Conservation (phyloP, 1,139 yeast genomes). For the Hansenula lynferdii region DNA sequence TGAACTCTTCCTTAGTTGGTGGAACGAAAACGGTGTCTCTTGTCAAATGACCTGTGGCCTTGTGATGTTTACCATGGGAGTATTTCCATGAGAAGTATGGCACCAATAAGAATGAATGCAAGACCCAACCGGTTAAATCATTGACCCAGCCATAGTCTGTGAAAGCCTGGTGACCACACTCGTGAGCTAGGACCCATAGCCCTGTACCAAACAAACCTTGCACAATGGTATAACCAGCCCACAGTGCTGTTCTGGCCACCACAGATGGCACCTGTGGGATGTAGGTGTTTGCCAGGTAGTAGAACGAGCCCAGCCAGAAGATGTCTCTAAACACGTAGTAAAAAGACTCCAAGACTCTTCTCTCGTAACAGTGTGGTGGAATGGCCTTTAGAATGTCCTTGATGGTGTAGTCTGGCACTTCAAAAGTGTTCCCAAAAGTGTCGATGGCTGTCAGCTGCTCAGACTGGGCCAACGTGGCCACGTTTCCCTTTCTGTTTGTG, state of each 20-base stretch:
- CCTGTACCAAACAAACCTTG: conserved; percentile 76
- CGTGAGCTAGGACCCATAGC: conserved; percentile 84
- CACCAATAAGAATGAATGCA: conserved; percentile 73
- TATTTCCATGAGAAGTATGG: conserved; percentile 88
- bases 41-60: conserved; percentile 78
- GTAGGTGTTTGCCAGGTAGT: conserved; percentile 47
- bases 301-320: conserved; percentile 42
- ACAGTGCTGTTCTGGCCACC: conserved; percentile 45
- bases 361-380: conserved; percentile 72
- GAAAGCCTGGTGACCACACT: conserved; percentile 87
- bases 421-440: conserved; percentile 60
- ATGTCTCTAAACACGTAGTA: conserved; percentile 66
- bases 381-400: conserved; percentile 69
- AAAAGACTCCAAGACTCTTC: conserved; percentile 52
- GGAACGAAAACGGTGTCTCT: conserved; percentile 86
- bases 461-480: conserved; percentile 17
- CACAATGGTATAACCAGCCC: conserved; percentile 51
- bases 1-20: conserved; percentile 51
- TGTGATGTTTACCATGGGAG: conserved; percentile 81
- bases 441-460: conserved; percentile 41
- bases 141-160: conserved; percentile 65
- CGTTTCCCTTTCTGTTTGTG: conserved; percentile 16
- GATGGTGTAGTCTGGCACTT: conserved; percentile 70
- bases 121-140: conserved; percentile 76
- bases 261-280: conserved; percentile 47